These are phyloP conservation scores for Cyathus striatus DNA, from an alignment of 768 basidiomycete genomes.

Conservation along the genomic window DNA sequence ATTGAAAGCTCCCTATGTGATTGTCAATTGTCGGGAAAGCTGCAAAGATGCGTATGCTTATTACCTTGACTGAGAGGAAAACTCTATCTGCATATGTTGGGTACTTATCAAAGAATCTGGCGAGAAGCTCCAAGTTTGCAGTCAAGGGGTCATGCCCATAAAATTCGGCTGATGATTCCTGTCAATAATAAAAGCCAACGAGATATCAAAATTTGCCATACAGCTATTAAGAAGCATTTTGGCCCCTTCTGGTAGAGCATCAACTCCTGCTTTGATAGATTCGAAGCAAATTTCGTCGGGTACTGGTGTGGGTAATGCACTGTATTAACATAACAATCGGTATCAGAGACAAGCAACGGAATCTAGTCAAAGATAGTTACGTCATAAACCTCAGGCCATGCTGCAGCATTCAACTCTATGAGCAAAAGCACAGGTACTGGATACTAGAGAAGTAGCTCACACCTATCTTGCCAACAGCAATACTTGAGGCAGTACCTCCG, in stretches of 20 bases:
- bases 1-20: background rate
- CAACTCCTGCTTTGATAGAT: slow-evolving; percentile 50
- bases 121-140: background rate
- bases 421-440: background rate
- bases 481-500: background rate
- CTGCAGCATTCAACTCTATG: slow-evolving; percentile 2
- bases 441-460: background rate
- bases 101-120: background rate
- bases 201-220: too few species aligned
- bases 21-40: background rate
- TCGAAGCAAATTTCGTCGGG: slow-evolving; percentile 59
- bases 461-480: background rate
- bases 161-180: background rate
- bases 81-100: background rate
- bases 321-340: slow-evolving; percentile 5
- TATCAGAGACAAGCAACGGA: background rate
- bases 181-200: background rate
- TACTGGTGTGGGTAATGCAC: slow-evolving; percentile 36
- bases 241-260: slow-evolving; percentile 33
- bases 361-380: background rate
- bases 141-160: background rate
- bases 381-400: slow-evolving; percentile 15
- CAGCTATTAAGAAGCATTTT: slow-evolving; percentile 44
- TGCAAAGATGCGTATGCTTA: background rate
- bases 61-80: background rate